A percentile compares a stretch with the other conserved stretches of the same genome.
phyloP scores from a whole-genome alignment of 179 eudicot species.

The Vitellaria paradoxa region DNA sequence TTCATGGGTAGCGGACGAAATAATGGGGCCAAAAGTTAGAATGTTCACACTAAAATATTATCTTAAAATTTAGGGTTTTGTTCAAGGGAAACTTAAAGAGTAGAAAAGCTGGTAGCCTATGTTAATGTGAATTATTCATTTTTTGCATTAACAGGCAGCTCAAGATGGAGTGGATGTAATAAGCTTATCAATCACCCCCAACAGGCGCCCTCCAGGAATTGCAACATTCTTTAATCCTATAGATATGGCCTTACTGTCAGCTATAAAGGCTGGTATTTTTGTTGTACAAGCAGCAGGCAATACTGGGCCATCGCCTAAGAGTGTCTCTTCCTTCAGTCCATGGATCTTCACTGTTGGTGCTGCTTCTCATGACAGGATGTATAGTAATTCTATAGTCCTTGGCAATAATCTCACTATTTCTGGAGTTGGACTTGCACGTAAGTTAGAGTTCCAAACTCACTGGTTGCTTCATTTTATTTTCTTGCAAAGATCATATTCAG shows the following conservation, averaged over 20 bases:
- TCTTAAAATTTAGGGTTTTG: not conserved
- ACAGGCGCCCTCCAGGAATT: conserved; percentile 97
- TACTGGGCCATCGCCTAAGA: conserved; percentile 93
- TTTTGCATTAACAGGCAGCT: conserved; percentile 66
- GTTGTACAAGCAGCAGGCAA: conserved; percentile 99
- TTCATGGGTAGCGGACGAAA: not conserved
- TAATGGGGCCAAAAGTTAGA: not conserved
- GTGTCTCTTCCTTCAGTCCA: conserved; percentile 93
- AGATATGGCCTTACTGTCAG: conserved; percentile 94
- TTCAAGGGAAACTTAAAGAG: not conserved
- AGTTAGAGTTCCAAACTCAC: conserved; percentile 24
- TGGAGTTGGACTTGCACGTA: conserved; percentile 98
- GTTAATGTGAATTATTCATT: not conserved
- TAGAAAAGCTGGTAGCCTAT: not conserved
- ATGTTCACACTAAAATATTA: not conserved
- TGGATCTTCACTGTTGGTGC: conserved; percentile 99
- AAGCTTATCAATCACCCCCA: conserved; percentile 97
- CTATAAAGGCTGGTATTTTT: conserved; percentile 85
- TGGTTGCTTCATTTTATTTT: not conserved
- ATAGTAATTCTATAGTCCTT: conserved; percentile 70
- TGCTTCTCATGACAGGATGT: conserved; percentile 87
- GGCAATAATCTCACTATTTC: conserved; percentile 78
- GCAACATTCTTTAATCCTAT: conserved; percentile 97
- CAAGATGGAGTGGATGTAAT: conserved; percentile 97
- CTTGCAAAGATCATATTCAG: not conserved